phyloP scores from a whole-genome alignment of 805 yeast genomes.

The Starmerella floris region DNA sequence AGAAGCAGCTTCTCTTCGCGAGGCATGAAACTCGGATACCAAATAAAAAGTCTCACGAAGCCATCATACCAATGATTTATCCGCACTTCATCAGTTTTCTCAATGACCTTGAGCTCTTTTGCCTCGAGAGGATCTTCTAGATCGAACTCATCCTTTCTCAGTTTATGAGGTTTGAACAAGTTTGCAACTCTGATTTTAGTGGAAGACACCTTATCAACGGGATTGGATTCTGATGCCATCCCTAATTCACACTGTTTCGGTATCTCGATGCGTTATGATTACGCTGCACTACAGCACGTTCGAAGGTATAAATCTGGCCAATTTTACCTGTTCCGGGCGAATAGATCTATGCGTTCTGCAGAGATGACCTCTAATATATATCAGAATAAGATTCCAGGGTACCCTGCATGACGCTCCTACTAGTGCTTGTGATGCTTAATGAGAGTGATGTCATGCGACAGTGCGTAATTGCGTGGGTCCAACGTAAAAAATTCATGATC shows the following conservation, averaged over 20 bases:
- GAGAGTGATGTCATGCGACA: neutral
- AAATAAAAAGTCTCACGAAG: conserved; percentile 21
- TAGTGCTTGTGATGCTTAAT: no score
- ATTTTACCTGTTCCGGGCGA: no score
- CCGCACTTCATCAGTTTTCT: conserved; percentile 8
- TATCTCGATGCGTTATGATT: no score
- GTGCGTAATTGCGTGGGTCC: neutral
- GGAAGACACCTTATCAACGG: no score
- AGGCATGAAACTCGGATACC: conserved; percentile 26
- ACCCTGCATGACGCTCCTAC: no score
- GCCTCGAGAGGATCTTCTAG: neutral
- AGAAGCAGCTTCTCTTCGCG: conserved; percentile 22
- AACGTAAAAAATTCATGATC: neutral
- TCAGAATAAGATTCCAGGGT: no score
- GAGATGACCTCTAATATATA: no score
- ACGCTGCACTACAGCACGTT: no score
- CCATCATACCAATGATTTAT: conserved; percentile 23
- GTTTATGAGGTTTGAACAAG: neutral
- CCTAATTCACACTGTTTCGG: no score
- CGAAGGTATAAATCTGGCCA: no score
- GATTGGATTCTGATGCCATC: no score
- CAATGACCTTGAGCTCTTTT: neutral
- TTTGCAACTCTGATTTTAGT: neutral
- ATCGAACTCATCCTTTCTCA: neutral
- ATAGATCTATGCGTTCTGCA: no score